A percentile compares a stretch with the other conserved stretches of the same genome.
Evolutionary conservation across 108 stramenopile genomes (phyloP).

Genomic region (Epipyxis sp.): DNA sequence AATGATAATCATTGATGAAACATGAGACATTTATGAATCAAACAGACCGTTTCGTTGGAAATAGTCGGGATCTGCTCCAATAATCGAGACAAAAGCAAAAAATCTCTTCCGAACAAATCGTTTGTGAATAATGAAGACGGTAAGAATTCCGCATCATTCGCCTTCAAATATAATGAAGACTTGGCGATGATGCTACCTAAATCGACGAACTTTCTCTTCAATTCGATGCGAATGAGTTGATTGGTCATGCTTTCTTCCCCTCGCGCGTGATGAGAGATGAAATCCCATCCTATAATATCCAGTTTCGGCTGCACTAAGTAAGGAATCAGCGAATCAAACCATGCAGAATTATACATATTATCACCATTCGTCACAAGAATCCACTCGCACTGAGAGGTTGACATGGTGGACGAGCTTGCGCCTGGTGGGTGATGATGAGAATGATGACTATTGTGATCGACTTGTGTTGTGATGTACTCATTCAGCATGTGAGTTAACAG

Average conservation of each 20-base stretch:
- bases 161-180: background rate
- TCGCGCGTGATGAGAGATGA: slow-evolving; percentile 20
- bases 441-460: no score
- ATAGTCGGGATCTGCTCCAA: background rate
- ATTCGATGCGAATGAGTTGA: background rate
- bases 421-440: no score
- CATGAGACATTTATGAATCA: background rate
- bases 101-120: slow-evolving; percentile 1
- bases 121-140: slow-evolving; percentile 12
- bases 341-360: slow-evolving; percentile 35
- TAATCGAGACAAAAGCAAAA: no score
- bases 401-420: no score
- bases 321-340: slow-evolving; percentile 20
- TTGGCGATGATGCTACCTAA: background rate
- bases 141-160: background rate
- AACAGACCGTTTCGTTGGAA: background rate
- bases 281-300: slow-evolving; percentile 29
- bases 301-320: background rate
- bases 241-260: background rate
- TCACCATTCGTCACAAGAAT: slow-evolving; percentile 36
- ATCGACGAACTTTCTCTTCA: slow-evolving; percentile 17
- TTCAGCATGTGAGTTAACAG: slow-evolving; percentile 7
- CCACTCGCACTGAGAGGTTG: slow-evolving; percentile 37
- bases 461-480: no score
- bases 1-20: slow-evolving; percentile 12